Percentiles rank a stretch among this genome's conserved stretches.
phyloP scores from a whole-genome alignment of 1,284 basidiomycete genomes.

The Entoloma clypeatum region DNA sequence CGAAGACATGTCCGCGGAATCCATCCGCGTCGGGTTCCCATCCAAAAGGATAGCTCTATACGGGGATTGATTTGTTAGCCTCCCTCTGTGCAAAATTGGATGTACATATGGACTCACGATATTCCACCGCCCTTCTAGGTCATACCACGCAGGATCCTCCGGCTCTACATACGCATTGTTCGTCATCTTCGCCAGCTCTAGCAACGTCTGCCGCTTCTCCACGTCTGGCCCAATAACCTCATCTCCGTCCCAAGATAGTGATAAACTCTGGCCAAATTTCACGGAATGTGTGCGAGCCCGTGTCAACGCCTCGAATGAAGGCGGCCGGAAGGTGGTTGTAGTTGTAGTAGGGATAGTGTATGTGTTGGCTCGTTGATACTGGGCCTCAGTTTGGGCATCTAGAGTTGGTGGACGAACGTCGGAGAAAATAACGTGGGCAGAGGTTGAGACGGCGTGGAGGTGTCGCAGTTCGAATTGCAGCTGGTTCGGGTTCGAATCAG shows the following conservation, averaged over 20 bases:
- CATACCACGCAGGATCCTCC: conserved; percentile 72
- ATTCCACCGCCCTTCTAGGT: conserved; percentile 64
- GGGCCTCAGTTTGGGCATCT: conserved; percentile 8
- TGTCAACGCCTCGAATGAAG: conserved; percentile 47
- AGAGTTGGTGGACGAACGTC: conserved; percentile 38
- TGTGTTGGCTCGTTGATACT: conserved; percentile 8
- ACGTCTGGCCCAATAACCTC: conserved; percentile 68
- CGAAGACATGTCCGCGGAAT: conserved; percentile 89
- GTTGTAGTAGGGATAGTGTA: conserved; percentile 39
- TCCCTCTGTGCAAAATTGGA: background rate
- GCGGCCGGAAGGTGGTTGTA: conserved; percentile 44
- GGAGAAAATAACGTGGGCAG: conserved; percentile 57
- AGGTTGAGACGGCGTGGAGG: conserved; percentile 54
- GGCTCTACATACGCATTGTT: conserved; percentile 82
- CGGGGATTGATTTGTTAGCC: background rate
- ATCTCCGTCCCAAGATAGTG: conserved; percentile 59
- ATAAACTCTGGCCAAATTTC: conserved; percentile 42
- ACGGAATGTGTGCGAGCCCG: conserved; percentile 50
- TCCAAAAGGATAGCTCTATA: conserved; percentile 82
- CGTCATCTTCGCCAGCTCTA: conserved; percentile 90
- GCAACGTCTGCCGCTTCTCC: conserved; percentile 71
- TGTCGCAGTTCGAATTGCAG: conserved; percentile 65
- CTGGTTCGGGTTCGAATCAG: conserved; percentile 2
- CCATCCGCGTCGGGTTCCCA: conserved; percentile 90
- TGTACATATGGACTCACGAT: conserved; percentile 17